A percentile compares a stretch with the other conserved stretches of the same genome.
phyloP scores from a whole-genome alignment of 2,329 filamentous ascomycete genomes.

The Fusarium sp. region DNA sequence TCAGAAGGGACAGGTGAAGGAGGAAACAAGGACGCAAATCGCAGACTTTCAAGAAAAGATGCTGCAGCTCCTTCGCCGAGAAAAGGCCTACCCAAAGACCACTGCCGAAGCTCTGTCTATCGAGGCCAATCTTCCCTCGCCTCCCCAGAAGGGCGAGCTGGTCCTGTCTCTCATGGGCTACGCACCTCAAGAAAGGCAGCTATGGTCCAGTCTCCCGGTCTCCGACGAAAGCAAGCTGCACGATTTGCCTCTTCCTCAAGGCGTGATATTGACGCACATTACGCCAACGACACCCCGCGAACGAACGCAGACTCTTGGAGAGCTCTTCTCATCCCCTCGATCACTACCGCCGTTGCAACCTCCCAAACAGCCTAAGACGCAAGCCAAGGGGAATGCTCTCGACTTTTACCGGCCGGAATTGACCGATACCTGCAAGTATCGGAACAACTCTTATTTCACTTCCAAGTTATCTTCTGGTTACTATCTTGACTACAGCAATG shows the following conservation, averaged over 20 bases:
- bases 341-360: conserved; percentile 77
- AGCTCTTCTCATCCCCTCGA: conserved; percentile 80
- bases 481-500: conserved; percentile 80
- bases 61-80: conserved; percentile 74
- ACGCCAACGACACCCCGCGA: conserved; percentile 57
- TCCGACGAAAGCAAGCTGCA: conserved; percentile 51
- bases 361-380: conserved; percentile 80
- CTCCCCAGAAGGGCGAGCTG: conserved; percentile 62
- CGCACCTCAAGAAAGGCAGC: conserved; percentile 80
- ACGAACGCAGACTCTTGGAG: conserved; percentile 77
- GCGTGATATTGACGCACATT: conserved; percentile 69
- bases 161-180: conserved; percentile 85
- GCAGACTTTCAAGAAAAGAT: conserved; percentile 74
- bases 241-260: conserved; percentile 76
- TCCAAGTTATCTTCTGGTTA: conserved; percentile 77
- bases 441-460: conserved; percentile 74
- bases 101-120: conserved; percentile 58
- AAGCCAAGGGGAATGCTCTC: conserved; percentile 73
- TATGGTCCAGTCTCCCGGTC: conserved; percentile 85
- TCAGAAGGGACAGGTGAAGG: conserved; percentile 49
- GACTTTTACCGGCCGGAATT: conserved; percentile 70
- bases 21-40: conserved; percentile 61
- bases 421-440: conserved; percentile 69
- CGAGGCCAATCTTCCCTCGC: conserved; percentile 57
- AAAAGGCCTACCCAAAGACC: conserved; percentile 66